A percentile compares a stretch with the other conserved stretches of the same genome.
Evolutionary conservation across 495 filamentous ascomycete species (phyloP).

Genomic region (Tetracladium setigerum): DNA sequence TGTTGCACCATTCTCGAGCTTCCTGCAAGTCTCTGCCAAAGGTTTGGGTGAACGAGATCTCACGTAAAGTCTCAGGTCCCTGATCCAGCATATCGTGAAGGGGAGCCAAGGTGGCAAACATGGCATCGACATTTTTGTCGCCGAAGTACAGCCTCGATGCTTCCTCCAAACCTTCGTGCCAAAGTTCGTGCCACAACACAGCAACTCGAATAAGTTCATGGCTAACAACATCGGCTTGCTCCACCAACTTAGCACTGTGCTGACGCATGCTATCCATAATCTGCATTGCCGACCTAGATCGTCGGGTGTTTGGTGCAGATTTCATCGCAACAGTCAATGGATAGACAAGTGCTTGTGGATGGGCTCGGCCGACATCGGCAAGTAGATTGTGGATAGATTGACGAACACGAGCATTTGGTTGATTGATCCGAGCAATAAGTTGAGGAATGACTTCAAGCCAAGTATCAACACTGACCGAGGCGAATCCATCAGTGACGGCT

Average conservation of each 20-base stretch:
- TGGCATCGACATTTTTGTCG: conserved; percentile 92
- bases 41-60: conserved; percentile 96
- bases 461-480: conserved; percentile 87
- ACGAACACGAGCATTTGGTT: conserved; percentile 78
- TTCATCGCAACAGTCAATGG: conserved; percentile 99
- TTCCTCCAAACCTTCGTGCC: conserved; percentile 98
- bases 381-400: conserved; percentile 85
- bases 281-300: conserved; percentile 74
- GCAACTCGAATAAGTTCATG: conserved; percentile 93
- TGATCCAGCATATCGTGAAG: conserved; percentile 84
- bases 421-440: conserved; percentile 93
- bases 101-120: conserved; percentile 86
- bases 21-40: conserved; percentile 94
- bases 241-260: conserved; percentile 87
- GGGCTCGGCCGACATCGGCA: conserved; percentile 82
- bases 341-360: conserved; percentile 98
- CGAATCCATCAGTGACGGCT: conserved; percentile 82
- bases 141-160: conserved; percentile 89
- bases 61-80: conserved; percentile 85
- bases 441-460: conserved; percentile 98
- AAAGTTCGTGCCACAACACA: conserved; percentile 95
- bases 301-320: conserved; percentile 63
- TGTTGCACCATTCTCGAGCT: conserved; percentile 87
- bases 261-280: conserved; percentile 98
- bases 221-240: conserved; percentile 91